Evolutionary conservation across 169 alveolate genomes (phyloP).

Genomic region (Cryptosporidium muris): DNA sequence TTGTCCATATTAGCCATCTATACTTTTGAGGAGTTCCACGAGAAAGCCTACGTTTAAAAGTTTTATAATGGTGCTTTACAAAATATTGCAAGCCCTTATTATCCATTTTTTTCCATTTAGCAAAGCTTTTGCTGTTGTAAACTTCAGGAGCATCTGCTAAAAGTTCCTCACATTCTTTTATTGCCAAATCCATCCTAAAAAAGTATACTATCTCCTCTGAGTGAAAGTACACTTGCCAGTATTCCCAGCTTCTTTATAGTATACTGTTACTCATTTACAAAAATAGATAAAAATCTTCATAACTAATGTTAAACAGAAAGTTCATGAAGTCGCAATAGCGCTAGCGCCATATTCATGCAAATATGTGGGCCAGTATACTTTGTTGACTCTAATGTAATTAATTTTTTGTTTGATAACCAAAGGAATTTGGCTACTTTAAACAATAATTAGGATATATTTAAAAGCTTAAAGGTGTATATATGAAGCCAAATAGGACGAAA

Average conservation of each 20-base stretch:
- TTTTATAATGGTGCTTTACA: slow-evolving; percentile 72
- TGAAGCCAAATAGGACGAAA: slow-evolving; percentile 39
- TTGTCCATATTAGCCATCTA: slow-evolving; percentile 77
- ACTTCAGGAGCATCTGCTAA: slow-evolving; percentile 43
- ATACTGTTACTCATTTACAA: no score
- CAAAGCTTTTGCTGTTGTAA: slow-evolving; percentile 14
- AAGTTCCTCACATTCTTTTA: slow-evolving; percentile 55
- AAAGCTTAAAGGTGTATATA: background rate
- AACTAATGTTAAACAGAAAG: no score
- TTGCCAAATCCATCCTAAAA: slow-evolving; percentile 25
- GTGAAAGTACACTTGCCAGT: background rate
- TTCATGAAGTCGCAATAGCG: no score
- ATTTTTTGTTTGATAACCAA: no score
- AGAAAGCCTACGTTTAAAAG: slow-evolving; percentile 75
- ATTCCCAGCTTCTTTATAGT: no score
- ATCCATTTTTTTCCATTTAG: slow-evolving; percentile 77
- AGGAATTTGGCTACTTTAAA: no score
- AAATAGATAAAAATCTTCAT: no score
- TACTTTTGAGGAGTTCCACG: slow-evolving; percentile 79
- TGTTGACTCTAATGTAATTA: no score
- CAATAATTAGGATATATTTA: no score
- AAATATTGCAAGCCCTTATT: slow-evolving; percentile 74
- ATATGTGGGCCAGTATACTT: no score
- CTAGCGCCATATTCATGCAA: no score
- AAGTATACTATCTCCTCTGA: background rate